Evolutionary conservation across 495 filamentous ascomycete genomes (phyloP), one percentile per base, ranked within the genome.

Genomic region (Penicillium turbatum): DNA sequence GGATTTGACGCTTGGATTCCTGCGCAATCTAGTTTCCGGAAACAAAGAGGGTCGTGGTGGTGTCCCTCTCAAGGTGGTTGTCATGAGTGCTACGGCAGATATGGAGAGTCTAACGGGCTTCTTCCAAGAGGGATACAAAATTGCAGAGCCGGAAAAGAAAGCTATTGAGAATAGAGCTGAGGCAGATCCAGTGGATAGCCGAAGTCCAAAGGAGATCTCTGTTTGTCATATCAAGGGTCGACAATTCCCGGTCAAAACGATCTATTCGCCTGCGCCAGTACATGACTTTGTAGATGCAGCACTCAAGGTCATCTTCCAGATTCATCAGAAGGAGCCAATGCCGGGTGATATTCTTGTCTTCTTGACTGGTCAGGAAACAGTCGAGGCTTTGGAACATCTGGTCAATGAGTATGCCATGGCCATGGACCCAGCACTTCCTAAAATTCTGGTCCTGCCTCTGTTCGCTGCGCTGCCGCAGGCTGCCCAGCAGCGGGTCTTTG

Each of bases 31-130:
- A 27, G 66, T 89, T 1, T 70, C 72, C 27, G 82, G 83, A 5
- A 75, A 79, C 34, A 55, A 48, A 9, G 70, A 77, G 51, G 87
- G 81, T 17, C 78, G 86, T 31, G 85, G 82, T 15, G 86, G 86
- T 10, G 69, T 88, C 37, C 82, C 86, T 1, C 72, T 97, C 52
- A 97, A 96, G 65, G 85, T 96, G 9, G 81, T 95, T 13, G 82
- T 97, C 58, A 99, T 99, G 95, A 96, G 90, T 73, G 95, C 95
- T 44, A 99, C 95, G 13, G 87, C 89, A 15, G 90, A 97, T 67
- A 83, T 93, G 57, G 86, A 90, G 52, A 82, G 74, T 49, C 79
- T 97, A 24, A 76, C 81, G 37, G 71, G 74, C 1, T 97, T 96
- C 69, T 96, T 96, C 63, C 77, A 79, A 38, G 72, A 72, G 11